phyloP scores from a whole-genome alignment of 768 basidiomycete genomes.

The Strobilomyces dryophilus region DNA sequence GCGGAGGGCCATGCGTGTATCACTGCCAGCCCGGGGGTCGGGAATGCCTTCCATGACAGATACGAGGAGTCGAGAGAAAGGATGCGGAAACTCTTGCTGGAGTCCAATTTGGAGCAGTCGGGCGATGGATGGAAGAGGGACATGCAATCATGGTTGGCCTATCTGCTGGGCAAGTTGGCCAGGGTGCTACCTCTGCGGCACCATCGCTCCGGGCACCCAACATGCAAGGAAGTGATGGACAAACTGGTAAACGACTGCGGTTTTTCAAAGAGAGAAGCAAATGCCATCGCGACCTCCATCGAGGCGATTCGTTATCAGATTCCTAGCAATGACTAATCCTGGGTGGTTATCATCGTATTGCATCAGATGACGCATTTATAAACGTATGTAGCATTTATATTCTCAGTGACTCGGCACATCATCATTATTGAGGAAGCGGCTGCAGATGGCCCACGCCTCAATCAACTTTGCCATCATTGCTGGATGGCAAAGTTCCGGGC shows the following conservation, averaged over 20 bases:
- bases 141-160: constrained; percentile 11
- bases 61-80: constrained; percentile 30
- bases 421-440: no score
- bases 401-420: no score
- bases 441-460: no score
- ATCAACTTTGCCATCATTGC: no score
- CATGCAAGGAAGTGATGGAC: constrained; percentile 4
- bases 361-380: no score
- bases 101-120: neutral
- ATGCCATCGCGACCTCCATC: constrained; percentile 16
- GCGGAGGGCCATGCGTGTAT: constrained; percentile 37
- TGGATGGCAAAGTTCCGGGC: no score
- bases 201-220: constrained; percentile 3
- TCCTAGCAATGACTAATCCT: no score
- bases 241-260: constrained; percentile 14
- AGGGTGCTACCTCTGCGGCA: constrained; percentile 12
- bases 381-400: no score
- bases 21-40: constrained; percentile 31
- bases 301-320: constrained; percentile 3
- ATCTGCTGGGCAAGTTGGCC: constrained; percentile 19
- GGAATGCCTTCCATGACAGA: constrained; percentile 18
- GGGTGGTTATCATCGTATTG: neutral
- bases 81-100: constrained; percentile 17
- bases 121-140: constrained; percentile 18
- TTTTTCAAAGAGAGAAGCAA: constrained; percentile 17